Conservation (phyloP, 805 yeast species). For the Candida chilensis region DNA sequence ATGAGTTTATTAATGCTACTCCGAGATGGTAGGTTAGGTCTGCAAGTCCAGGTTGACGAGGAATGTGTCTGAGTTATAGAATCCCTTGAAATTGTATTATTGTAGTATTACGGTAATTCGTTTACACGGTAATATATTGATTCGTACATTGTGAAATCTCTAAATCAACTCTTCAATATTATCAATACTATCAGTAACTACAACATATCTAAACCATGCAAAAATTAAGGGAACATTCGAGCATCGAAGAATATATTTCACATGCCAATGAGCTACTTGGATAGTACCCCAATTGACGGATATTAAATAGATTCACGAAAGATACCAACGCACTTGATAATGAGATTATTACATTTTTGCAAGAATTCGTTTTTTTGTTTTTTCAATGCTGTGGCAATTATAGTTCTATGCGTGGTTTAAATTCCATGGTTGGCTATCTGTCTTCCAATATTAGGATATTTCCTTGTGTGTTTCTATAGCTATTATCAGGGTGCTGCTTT, state of each 20-base stretch:
- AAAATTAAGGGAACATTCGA: constrained; percentile 22
- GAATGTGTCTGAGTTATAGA: too few relatives aligned
- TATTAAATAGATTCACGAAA: constrained; percentile 32
- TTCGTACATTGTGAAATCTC: too few relatives aligned
- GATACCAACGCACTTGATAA: constrained; percentile 36
- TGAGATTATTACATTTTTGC: constrained; percentile 31
- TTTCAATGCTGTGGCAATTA: constrained; percentile 26
- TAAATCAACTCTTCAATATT: too few relatives aligned
- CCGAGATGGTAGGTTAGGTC: too few relatives aligned
- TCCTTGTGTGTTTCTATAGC: constrained; percentile 35
- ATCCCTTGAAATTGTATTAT: too few relatives aligned
- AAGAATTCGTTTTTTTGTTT: constrained; percentile 28
- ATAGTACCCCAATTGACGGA: constrained; percentile 32
- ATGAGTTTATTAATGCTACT: constrained; percentile 6
- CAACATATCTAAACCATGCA: too few relatives aligned
- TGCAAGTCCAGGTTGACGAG: too few relatives aligned
- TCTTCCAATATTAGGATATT: constrained; percentile 38
- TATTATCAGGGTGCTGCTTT: constrained; percentile 66
- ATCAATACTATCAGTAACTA: too few relatives aligned
- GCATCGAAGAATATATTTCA: constrained; percentile 29
- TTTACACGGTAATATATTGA: too few relatives aligned
- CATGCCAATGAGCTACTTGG: constrained; percentile 32
- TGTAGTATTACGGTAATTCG: too few relatives aligned
- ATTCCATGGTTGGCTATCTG: constrained; percentile 71
- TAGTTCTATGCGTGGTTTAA: constrained; percentile 54